Conservation (phyloP, 2,329 filamentous ascomycete species). For the Huntiella moniliformis region DNA sequence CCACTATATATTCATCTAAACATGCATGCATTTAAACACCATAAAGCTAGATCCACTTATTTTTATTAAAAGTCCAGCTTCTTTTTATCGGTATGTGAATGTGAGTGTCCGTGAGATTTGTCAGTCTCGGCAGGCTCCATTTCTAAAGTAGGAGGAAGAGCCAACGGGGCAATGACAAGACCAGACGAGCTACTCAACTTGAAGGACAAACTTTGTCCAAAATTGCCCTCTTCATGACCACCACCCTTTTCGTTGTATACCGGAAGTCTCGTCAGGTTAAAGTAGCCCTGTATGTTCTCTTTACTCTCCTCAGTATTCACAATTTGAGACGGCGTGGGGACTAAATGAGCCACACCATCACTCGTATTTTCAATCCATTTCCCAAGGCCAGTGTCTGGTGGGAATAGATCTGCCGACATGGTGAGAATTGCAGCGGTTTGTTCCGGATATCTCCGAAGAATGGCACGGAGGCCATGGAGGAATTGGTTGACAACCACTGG, state of each 20-base stretch:
- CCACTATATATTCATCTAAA: no score
- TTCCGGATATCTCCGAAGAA: slow-evolving; percentile 48
- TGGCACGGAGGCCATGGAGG: slow-evolving; percentile 54
- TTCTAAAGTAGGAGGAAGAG: slow-evolving; percentile 68
- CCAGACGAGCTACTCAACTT: slow-evolving; percentile 63
- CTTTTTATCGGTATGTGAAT: slow-evolving; percentile 17
- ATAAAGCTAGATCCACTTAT: neutral
- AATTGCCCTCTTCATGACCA: slow-evolving; percentile 46
- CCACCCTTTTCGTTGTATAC: slow-evolving; percentile 78
- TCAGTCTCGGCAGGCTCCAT: slow-evolving; percentile 20
- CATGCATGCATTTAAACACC: neutral
- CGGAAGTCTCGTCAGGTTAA: slow-evolving; percentile 67
- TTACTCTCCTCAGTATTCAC: slow-evolving; percentile 6
- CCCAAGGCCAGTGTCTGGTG: slow-evolving; percentile 54
- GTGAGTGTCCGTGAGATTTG: neutral
- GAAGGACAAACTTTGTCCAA: slow-evolving; percentile 78
- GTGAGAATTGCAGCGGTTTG: slow-evolving; percentile 57
- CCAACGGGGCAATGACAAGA: slow-evolving; percentile 74
- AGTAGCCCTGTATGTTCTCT: slow-evolving; percentile 43
- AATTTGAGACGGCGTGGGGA: slow-evolving; percentile 9
- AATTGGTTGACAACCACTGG: slow-evolving; percentile 63
- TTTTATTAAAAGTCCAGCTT: slow-evolving; percentile 21
- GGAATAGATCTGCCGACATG: slow-evolving; percentile 62
- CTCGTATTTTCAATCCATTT: slow-evolving; percentile 72
- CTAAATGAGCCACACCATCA: slow-evolving; percentile 71